These are phyloP conservation scores for Calycina marina DNA, from an alignment of 2,329 filamentous ascomycete species.

Conservation along the genomic window DNA sequence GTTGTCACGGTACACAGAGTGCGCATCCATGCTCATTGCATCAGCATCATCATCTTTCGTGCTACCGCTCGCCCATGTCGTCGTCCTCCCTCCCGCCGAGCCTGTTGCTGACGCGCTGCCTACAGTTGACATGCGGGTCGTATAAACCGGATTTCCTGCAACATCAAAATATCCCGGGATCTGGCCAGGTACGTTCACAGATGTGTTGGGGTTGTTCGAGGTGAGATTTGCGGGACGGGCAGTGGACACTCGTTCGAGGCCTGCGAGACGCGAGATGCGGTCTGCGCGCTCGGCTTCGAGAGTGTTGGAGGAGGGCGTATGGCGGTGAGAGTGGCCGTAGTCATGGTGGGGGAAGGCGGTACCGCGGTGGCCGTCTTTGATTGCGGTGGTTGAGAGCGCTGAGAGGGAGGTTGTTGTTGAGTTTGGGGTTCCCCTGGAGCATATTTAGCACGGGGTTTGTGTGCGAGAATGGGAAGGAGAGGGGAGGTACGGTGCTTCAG, in stretches of 20 bases:
- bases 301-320: conserved; percentile 51
- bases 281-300: conserved; percentile 87
- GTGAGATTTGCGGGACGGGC: conserved; percentile 34
- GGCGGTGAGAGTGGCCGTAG: conserved; percentile 39
- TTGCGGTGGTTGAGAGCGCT: conserved; percentile 80
- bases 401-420: conserved; percentile 86
- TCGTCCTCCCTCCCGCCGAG: conserved; percentile 50
- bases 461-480: too few species aligned
- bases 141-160: conserved; percentile 48
- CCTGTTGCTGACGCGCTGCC: conserved; percentile 81
- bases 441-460: too few species aligned
- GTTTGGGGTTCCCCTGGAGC: conserved; percentile 60
- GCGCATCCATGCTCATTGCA: conserved; percentile 50
- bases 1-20: conserved; percentile 31
- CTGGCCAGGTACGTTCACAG: conserved; percentile 9
- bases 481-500: conserved; percentile 67
- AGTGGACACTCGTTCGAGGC: conserved; percentile 79
- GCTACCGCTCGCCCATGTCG: conserved; percentile 50
- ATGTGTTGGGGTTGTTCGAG: conserved; percentile 21
- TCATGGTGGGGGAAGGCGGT: conserved; percentile 44
- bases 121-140: conserved; percentile 75
- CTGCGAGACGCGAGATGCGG: conserved; percentile 85
- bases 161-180: conserved; percentile 69
- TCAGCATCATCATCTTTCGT: conserved; percentile 34
- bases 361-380: conserved; percentile 90